phyloP scores from a whole-genome alignment of 495 filamentous ascomycete genomes.

The Astrothelium macrocarpum region DNA sequence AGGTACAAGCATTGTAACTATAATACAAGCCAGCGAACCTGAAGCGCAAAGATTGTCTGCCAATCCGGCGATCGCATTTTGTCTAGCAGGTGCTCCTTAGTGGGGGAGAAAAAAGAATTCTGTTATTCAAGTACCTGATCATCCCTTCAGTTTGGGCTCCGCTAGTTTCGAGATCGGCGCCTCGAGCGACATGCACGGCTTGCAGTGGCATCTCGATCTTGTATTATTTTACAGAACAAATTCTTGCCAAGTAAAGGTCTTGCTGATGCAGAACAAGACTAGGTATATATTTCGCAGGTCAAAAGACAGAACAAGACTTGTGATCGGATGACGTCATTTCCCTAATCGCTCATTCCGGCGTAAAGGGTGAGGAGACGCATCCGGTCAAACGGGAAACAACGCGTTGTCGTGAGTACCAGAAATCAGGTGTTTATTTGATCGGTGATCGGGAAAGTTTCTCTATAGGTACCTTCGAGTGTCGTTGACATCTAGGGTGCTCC shows the following conservation, averaged over 20 bases:
- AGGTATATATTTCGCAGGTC: background rate
- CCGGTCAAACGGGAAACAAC: background rate
- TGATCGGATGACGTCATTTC: background rate
- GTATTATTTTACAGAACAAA: background rate
- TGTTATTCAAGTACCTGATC: constrained; percentile 21
- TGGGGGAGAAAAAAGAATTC: background rate
- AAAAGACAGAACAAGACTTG: background rate
- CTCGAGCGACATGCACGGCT: constrained; percentile 24
- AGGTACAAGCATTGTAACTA: background rate
- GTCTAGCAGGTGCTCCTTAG: constrained; percentile 14
- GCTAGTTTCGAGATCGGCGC: constrained; percentile 19
- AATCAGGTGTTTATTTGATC: too few species aligned
- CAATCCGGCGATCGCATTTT: constrained; percentile 49
- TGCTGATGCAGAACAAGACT: background rate
- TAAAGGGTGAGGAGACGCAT: background rate
- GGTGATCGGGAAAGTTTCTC: too few species aligned
- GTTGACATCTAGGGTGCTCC: too few species aligned
- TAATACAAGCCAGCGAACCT: constrained; percentile 9
- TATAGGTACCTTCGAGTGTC: too few species aligned
- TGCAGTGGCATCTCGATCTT: constrained; percentile 11
- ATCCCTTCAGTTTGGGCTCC: constrained; percentile 43
- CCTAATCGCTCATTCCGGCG: background rate
- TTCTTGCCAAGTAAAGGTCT: background rate
- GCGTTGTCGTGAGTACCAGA: too few species aligned
- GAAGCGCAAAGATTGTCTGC: constrained; percentile 46